Conservation (phyloP, 495 filamentous ascomycete genomes). For the Elaphomyces granulatus region DNA sequence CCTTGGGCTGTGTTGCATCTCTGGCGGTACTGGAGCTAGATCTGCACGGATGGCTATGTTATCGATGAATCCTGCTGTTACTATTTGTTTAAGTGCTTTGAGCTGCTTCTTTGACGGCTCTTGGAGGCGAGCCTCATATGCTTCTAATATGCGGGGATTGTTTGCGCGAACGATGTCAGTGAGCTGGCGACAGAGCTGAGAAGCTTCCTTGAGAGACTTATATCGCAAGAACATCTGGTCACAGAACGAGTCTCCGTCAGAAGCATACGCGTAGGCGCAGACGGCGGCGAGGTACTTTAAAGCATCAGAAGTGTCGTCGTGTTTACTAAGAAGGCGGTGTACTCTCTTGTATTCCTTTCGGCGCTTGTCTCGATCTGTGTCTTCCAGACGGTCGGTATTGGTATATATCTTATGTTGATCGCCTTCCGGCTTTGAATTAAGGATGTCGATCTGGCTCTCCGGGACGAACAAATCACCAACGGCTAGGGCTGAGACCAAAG, state of each 20-base stretch:
- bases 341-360: conserved; percentile 58
- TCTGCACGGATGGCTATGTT: conserved; percentile 91
- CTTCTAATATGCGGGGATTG: conserved; percentile 47
- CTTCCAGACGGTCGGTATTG: conserved; percentile 50
- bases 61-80: conserved; percentile 88
- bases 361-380: conserved; percentile 47
- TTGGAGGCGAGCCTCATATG: conserved; percentile 47
- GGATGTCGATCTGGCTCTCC: conserved; percentile 58
- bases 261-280: conserved; percentile 64
- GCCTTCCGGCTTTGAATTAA: conserved; percentile 24
- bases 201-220: conserved; percentile 76
- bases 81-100: conserved; percentile 75
- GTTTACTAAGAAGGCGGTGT: conserved; percentile 65
- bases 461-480: conserved; percentile 81
- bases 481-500: conserved; percentile 75
- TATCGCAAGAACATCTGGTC: conserved; percentile 65
- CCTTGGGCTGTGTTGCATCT: conserved; percentile 52
- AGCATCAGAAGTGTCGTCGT: conserved; percentile 73
- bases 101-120: conserved; percentile 57
- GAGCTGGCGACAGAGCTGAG: conserved; percentile 69
- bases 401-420: conserved; percentile 38
- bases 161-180: conserved; percentile 63
- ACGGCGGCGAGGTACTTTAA: conserved; percentile 81
- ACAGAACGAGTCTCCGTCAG: conserved; percentile 57
- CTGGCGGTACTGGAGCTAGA: conserved; percentile 57